These are phyloP conservation scores for Botryotinia globosa DNA, from an alignment of 2,329 filamentous ascomycete genomes.

Conservation along the genomic window DNA sequence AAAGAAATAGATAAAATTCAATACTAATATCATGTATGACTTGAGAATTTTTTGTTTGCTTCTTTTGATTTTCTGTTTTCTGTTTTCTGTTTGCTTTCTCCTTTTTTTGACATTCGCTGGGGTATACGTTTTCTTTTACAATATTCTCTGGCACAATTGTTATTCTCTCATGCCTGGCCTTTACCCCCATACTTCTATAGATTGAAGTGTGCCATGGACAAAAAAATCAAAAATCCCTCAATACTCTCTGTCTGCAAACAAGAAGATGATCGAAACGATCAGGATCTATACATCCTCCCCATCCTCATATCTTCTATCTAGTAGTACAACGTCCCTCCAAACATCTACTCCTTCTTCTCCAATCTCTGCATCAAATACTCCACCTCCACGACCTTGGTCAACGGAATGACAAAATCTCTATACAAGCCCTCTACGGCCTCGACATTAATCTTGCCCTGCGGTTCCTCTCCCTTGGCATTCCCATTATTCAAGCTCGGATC, in stretches of 20 bases:
- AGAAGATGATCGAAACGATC: not conserved
- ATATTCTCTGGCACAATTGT: not conserved
- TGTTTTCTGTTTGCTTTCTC: not conserved
- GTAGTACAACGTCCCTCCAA: not conserved
- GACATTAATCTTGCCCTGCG: constrained; percentile 79
- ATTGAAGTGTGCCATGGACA: not conserved
- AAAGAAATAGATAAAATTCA: constrained; percentile 22
- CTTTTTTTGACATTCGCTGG: too few species aligned
- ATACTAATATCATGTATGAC: not conserved
- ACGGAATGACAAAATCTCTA: constrained; percentile 85
- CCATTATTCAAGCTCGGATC: constrained; percentile 65
- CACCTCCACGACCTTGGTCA: constrained; percentile 98
- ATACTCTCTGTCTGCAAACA: not conserved
- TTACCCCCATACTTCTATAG: not conserved
- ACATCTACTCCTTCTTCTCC: constrained; percentile 39
- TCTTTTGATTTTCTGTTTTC: not conserved
- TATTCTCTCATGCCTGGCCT: not conserved
- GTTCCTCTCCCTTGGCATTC: constrained; percentile 41
- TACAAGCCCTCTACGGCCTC: constrained; percentile 92
- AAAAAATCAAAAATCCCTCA: not conserved
- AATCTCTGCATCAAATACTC: constrained; percentile 97
- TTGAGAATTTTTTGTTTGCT: not conserved
- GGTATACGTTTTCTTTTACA: not conserved
- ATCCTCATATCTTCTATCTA: not conserved
- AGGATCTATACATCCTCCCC: not conserved